Percentiles rank a stretch among this genome's conserved stretches.
phyloP scores from a whole-genome alignment of 208 protist species.

The Acanthamoeba sp. region DNA sequence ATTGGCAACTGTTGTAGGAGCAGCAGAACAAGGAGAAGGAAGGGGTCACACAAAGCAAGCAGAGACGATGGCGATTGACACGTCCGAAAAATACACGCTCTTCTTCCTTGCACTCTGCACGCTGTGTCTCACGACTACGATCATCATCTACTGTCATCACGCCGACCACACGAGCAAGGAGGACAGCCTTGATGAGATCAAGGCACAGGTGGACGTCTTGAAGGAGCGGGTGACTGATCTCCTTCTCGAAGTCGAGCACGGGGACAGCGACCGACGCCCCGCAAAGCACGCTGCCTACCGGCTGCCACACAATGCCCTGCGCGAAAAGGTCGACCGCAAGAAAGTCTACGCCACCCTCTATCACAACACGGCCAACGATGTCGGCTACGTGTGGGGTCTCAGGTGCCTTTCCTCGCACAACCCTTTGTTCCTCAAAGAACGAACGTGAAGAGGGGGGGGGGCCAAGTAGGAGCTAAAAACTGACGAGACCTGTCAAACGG shows the following conservation, averaged over 20 bases:
- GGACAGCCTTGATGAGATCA: background rate
- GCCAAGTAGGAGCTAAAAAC: background rate
- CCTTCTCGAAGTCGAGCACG: background rate
- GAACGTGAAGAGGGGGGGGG: background rate
- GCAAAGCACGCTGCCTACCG: background rate
- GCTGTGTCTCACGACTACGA: slow-evolving; percentile 8
- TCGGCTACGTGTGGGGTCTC: slow-evolving; percentile 7
- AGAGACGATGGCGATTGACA: background rate
- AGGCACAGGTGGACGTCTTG: background rate
- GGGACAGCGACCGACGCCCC: background rate
- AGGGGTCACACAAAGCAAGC: background rate
- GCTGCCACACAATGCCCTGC: background rate
- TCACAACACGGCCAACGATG: slow-evolving; percentile 1
- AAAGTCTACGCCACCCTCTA: slow-evolving; percentile 58
- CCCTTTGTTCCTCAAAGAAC: background rate
- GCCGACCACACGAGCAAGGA: slow-evolving; percentile 13
- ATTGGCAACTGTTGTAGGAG: too few relatives aligned
- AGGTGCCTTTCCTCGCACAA: slow-evolving; percentile 3
- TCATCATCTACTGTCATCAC: slow-evolving; percentile 40
- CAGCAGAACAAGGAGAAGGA: too few relatives aligned
- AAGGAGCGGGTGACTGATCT: background rate
- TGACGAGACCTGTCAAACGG: background rate
- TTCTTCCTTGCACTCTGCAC: slow-evolving; percentile 21
- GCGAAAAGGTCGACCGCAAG: background rate
- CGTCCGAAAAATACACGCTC: background rate